Evolutionary conservation across 352 stramenopile genomes (phyloP).

Genomic region (Pythium plurisporium): DNA sequence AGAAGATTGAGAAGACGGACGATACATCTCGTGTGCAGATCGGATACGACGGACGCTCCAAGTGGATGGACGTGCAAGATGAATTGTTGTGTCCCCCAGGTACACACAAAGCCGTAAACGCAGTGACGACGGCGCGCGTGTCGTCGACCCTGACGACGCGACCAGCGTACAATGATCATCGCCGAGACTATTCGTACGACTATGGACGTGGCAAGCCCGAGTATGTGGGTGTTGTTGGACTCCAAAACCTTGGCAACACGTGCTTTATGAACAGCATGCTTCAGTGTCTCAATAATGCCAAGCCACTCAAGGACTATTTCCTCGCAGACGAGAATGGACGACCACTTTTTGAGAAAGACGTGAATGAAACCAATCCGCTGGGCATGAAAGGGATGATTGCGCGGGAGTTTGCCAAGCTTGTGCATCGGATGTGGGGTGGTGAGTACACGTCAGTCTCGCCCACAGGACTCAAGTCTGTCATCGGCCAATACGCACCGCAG

Average conservation of each 20-base stretch:
- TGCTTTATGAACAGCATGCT: constrained; percentile 83
- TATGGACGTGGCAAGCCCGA: constrained; percentile 47
- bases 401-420: constrained; percentile 91
- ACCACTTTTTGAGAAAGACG: constrained; percentile 72
- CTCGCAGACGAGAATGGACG: constrained; percentile 69
- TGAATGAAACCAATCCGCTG: constrained; percentile 96
- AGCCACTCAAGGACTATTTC: constrained; percentile 90
- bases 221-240: constrained; percentile 62
- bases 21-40: constrained; percentile 37
- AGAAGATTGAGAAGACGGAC: constrained; percentile 24
- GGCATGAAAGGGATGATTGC: constrained; percentile 92
- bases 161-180: constrained; percentile 24
- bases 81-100: constrained; percentile 55
- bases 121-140: neutral
- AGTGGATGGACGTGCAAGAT: constrained; percentile 56
- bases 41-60: constrained; percentile 36
- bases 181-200: constrained; percentile 36
- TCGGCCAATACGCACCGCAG: constrained; percentile 82
- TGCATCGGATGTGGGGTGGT: constrained; percentile 93
- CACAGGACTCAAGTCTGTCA: constrained; percentile 75
- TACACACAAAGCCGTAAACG: constrained; percentile 59
- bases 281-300: constrained; percentile 90
- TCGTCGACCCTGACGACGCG: constrained; percentile 8
- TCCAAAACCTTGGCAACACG: constrained; percentile 77
- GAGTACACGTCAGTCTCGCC: constrained; percentile 82